Base-by-base conservation (phyloP, 192 early-diverging fungal genomes). In the Funneliformis mosseae region DNA sequence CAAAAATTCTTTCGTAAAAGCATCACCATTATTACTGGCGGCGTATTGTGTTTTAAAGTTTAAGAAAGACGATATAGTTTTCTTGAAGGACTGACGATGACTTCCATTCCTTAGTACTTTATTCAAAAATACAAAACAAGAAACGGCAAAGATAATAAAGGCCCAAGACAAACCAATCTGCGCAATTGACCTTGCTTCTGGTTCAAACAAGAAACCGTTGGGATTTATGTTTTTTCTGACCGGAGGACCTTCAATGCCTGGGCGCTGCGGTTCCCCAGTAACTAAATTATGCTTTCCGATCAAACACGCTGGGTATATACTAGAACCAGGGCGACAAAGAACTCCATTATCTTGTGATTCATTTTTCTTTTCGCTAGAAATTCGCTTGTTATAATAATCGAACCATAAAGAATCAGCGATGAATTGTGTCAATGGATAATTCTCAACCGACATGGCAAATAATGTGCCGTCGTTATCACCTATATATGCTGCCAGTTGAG, bases 381-480 rank as follows among this genome's bases (percentile, higher is more conserved):
- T 45, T 1, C 21, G 4, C 25, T 76, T 60, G 25, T 50, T 10
- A 28, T 18, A 23, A 59, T 76, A 76, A 76, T 76, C 46, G n/a
- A 48, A 23, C 27, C 23, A 76, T 60, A 50, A 23, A 50, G 48
- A 50, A 38, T 43, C 27, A 25, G 23, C 12, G n/a, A 78, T 67
- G 21, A 61, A 76, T 61, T 62, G 74, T 21, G 59, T 63, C 60
- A 92, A 78, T 12, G 92, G 92, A 62, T 92, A 94, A 78, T 92
- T 89, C 39, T 93, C 87, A 23, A 83, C 75, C 0, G 93, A 92
- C 42, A 96, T 84, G 21, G 91, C 85, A 85, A 92, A 96, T 14
- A 94, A 88, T 27, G 86, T 91, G 78, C 92, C 92, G 28, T 90
- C 83, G 38, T 91, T 81, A 27, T 82, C 76, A 27, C 93, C 92